Base-by-base conservation (phyloP, 371 early-diverging fungal genomes). In the Mucor irregularis region DNA sequence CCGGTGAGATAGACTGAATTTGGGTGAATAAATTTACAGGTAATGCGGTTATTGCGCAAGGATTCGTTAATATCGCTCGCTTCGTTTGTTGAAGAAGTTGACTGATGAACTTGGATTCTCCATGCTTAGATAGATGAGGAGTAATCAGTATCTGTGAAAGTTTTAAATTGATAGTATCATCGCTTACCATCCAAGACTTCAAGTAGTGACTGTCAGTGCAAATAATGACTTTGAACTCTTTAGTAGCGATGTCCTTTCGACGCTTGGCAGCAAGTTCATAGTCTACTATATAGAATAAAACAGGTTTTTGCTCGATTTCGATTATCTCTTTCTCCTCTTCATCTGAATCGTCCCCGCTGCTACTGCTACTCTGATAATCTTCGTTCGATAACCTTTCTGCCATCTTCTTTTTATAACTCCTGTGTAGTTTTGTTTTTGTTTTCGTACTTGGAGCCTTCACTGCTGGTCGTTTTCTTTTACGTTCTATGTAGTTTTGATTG, bases 11-110 rank as follows among this genome's bases (percentile, higher is more conserved):
- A 0, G 77, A 68, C n/a, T 47, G 52, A 16, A 90, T 56, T 44
- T 82, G 82, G 8, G 85, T 58, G 56, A 61, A 90, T 6, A 91
- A 62, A 48, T 89, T 89, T 0, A 76, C 38, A 3, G 90, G 88
- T 40, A 83, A 69, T 25, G 82, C 78, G 11, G 82, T 61, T 2
- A 81, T 79, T 8, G 89, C 86, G 16, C 85, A 86, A 5, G 87
- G 89, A 1, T 76, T 61, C 2, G 83, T 52, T 0, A 85, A 46
- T 7, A 91, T 54, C 0, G 71, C 74, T 7, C 76, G 49, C 5
- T 56, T 44, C 5, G 77, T 46, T 4, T 63, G 56, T 56, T 79
- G 55, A 59, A 66, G 82, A 66, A 17, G 78, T 64, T 56, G 68
- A 56, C 47, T 37, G 14, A 53, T 35, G 51, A 39, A 53, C 34